These are phyloP conservation scores for Ceratocystiopsis minuta DNA, from an alignment of 2,329 filamentous ascomycete genomes.

Conservation along the genomic window DNA sequence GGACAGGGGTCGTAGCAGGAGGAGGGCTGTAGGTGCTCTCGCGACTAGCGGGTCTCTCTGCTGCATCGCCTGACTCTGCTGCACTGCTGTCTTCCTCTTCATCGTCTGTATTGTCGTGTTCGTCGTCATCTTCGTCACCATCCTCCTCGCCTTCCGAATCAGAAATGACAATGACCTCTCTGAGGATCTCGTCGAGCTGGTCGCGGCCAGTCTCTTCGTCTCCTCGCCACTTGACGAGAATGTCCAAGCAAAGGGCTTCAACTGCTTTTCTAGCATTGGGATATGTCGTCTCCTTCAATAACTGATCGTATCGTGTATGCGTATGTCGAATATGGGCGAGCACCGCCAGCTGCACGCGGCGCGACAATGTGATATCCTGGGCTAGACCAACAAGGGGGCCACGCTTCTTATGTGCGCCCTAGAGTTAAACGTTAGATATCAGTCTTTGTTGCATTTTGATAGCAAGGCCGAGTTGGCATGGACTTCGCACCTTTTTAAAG, in stretches of 20 bases:
- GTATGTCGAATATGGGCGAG: constrained; percentile 48
- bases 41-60: no score
- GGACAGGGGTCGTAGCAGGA: no score
- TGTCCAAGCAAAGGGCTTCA: constrained; percentile 41
- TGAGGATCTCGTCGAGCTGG: constrained; percentile 47
- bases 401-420: constrained; percentile 22
- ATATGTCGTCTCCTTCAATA: constrained; percentile 40
- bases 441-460: no score
- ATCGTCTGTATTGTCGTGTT: constrained; percentile 10
- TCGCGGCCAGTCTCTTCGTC: constrained; percentile 52
- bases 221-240: constrained; percentile 54
- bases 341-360: constrained; percentile 46
- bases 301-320: constrained; percentile 46
- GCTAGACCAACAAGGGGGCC: constrained; percentile 41
- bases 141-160: constrained; percentile 33
- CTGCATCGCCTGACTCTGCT: no score
- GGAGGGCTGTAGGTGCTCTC: no score
- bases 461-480: neutral
- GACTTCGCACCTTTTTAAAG: constrained; percentile 31
- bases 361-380: constrained; percentile 35
- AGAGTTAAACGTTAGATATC: no score
- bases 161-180: constrained; percentile 49
- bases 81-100: neutral
- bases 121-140: constrained; percentile 21
- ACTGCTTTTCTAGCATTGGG: constrained; percentile 42